phyloP scores from a whole-genome alignment of 192 early-diverging fungal species.

The Lobosporangium transversale region DNA sequence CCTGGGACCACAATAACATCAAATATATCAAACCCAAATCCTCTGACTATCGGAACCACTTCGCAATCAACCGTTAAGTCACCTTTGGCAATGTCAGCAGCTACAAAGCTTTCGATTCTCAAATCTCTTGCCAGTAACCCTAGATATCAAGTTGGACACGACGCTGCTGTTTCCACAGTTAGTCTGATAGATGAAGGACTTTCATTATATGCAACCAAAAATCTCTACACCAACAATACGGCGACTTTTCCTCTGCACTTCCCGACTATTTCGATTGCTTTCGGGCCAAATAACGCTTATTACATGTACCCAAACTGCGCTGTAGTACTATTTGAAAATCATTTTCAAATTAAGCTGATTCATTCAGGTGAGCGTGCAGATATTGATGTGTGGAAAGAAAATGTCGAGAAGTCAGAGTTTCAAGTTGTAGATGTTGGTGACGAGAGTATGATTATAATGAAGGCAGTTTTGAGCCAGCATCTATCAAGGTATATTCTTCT shows the following conservation, averaged over 20 bases:
- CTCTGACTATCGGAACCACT: not conserved
- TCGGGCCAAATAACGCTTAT: slow-evolving; percentile 51
- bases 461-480: slow-evolving; percentile 36
- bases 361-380: slow-evolving; percentile 45
- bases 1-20: not conserved
- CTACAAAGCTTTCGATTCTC: slow-evolving; percentile 17
- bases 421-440: slow-evolving; percentile 41
- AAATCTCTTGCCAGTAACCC: slow-evolving; percentile 7
- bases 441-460: slow-evolving; percentile 47
- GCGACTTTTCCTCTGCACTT: slow-evolving; percentile 48
- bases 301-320: slow-evolving; percentile 56
- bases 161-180: not conserved
- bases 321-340: slow-evolving; percentile 50
- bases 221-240: slow-evolving; percentile 47
- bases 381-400: slow-evolving; percentile 58
- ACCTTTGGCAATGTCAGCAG: not conserved
- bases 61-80: not conserved
- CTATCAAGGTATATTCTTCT: slow-evolving; percentile 32
- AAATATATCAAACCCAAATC: not conserved
- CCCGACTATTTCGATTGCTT: slow-evolving; percentile 54
- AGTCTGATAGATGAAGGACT: slow-evolving; percentile 18
- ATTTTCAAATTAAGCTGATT: slow-evolving; percentile 52
- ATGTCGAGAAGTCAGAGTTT: slow-evolving; percentile 48
- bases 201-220: slow-evolving; percentile 38
- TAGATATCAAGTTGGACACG: slow-evolving; percentile 11